phyloP scores from a whole-genome alignment of 2,329 filamentous ascomycete species.

The Aureobasidium leucospermi region DNA sequence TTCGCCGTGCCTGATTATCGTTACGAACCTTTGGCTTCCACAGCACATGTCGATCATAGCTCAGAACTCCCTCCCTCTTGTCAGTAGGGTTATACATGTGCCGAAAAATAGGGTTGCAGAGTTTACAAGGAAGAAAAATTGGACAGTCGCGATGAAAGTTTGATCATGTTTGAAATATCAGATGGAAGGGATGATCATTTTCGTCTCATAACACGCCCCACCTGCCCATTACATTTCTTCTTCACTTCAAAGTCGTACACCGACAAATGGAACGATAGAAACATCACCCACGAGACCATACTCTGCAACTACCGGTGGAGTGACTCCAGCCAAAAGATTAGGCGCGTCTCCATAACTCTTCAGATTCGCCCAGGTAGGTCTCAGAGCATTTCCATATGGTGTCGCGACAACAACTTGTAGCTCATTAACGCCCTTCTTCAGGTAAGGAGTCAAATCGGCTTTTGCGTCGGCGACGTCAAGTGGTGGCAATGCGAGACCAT shows the following conservation, averaged over 20 bases:
- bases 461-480: constrained; percentile 25
- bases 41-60: too few relatives aligned
- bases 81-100: too few relatives aligned
- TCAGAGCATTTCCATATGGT: constrained; percentile 25
- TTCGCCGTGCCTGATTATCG: too few relatives aligned
- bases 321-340: neutral
- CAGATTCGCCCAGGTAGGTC: neutral
- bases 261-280: neutral
- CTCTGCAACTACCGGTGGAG: neutral
- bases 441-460: constrained; percentile 20
- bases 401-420: constrained; percentile 27
- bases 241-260: neutral
- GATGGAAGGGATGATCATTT: too few relatives aligned
- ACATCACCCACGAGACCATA: neutral
- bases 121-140: too few relatives aligned
- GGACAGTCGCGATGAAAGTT: too few relatives aligned
- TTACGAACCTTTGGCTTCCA: too few relatives aligned
- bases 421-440: constrained; percentile 23
- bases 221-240: too few relatives aligned
- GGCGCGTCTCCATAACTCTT: neutral
- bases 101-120: too few relatives aligned
- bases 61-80: too few relatives aligned
- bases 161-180: too few relatives aligned
- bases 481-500: constrained; percentile 24
- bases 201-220: too few relatives aligned